These are phyloP conservation scores for Cicer yamashitae DNA, from an alignment of 306 rosid species.

Conservation along the genomic window DNA sequence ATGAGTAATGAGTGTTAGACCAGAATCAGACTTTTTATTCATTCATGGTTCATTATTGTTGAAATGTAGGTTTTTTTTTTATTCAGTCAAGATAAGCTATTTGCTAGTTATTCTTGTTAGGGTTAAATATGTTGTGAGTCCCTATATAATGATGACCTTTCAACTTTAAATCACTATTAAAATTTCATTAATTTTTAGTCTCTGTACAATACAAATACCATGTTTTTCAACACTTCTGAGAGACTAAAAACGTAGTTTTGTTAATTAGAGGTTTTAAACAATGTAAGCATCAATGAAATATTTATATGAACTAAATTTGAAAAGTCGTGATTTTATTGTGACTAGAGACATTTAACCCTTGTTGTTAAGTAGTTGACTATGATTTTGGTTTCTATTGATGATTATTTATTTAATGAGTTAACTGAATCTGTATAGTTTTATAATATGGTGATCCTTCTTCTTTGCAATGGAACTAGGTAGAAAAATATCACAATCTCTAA, in stretches of 20 bases:
- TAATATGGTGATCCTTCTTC: constrained; percentile 16
- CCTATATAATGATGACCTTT: not conserved
- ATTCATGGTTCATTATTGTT: constrained; percentile 31
- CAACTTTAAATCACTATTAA: not conserved
- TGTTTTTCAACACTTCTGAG: not conserved
- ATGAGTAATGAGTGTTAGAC: constrained; percentile 24
- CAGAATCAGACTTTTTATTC: constrained; percentile 17
- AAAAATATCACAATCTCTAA: constrained; percentile 8
- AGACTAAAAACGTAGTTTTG: not conserved
- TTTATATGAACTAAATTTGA: constrained; percentile 6
- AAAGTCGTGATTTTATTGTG: not conserved
- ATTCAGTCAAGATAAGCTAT: constrained; percentile 4
- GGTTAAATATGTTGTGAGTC: not conserved
- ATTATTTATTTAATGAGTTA: not conserved
- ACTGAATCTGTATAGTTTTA: constrained; percentile 7
- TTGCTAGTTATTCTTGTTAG: constrained; percentile 28
- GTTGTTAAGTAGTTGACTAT: not conserved
- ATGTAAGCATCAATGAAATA: not conserved
- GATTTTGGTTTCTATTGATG: constrained; percentile 20
- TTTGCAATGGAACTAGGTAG: constrained; percentile 26
- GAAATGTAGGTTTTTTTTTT: constrained; percentile 27
- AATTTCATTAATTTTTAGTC: not conserved
- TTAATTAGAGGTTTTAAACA: not conserved
- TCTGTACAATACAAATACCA: too few relatives aligned
- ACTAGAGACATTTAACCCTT: not conserved